These are phyloP conservation scores for Fusarium neocosmosporiellum DNA, from an alignment of 2,329 filamentous ascomycete genomes.

Conservation along the genomic window DNA sequence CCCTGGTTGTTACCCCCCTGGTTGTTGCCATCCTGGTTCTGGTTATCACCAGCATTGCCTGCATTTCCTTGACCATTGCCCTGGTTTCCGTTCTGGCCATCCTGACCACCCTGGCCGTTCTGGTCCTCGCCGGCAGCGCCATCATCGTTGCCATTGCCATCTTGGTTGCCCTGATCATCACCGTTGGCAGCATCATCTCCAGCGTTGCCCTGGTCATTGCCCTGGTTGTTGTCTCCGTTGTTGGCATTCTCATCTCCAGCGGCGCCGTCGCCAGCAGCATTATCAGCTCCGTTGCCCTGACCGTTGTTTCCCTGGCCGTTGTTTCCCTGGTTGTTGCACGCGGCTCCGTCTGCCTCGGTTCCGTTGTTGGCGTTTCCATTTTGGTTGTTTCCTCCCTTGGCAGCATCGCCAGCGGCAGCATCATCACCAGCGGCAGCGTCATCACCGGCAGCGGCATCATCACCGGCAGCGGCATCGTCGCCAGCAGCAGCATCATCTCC, in stretches of 20 bases:
- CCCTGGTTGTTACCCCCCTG: background rate
- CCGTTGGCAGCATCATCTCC: background rate
- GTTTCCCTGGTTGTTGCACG: background rate
- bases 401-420: conserved; percentile 37
- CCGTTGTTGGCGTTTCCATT: conserved; percentile 3
- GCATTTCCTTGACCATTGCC: background rate
- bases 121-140: background rate
- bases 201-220: background rate
- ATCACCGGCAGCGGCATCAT: conserved; percentile 25
- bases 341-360: background rate
- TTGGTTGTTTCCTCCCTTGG: background rate
- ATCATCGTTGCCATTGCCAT: background rate
- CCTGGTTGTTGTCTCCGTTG: background rate
- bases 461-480: conserved; percentile 27
- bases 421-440: conserved; percentile 47
- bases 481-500: conserved; percentile 49
- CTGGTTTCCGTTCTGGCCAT: background rate
- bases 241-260: background rate
- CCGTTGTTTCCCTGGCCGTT: background rate
- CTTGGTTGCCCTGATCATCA: background rate
- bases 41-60: too few relatives aligned
- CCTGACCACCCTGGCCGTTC: background rate
- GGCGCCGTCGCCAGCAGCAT: background rate
- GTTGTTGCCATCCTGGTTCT: background rate
- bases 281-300: background rate